Percentiles rank a stretch among this genome's conserved stretches.
These are phyloP conservation scores for Zasmidium angulare DNA, from an alignment of 2,329 filamentous ascomycete genomes.

Conservation along the genomic window DNA sequence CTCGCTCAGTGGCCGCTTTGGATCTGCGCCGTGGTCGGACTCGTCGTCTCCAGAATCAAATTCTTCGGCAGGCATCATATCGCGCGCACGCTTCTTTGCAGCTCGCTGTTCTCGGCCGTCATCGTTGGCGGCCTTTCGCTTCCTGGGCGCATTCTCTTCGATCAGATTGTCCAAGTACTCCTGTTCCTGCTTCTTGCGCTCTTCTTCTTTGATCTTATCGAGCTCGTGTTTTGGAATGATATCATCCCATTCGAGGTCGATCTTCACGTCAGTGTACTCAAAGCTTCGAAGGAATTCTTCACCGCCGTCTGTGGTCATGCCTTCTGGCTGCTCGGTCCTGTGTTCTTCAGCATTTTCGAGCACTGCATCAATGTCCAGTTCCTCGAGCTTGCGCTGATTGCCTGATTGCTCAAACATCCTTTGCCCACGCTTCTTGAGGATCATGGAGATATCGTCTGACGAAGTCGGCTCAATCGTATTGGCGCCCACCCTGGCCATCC, in stretches of 20 bases:
- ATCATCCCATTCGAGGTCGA: conserved; percentile 94
- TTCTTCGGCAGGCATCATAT: conserved; percentile 57
- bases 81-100: conserved; percentile 67
- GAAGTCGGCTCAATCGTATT: conserved; percentile 75
- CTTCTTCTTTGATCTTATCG: conserved; percentile 83
- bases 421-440: conserved; percentile 95
- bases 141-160: conserved; percentile 80
- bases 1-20: conserved; percentile 83
- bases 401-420: conserved; percentile 98
- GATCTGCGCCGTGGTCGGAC: conserved; percentile 64
- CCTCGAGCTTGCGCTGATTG: conserved; percentile 94
- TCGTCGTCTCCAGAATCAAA: conserved; percentile 56
- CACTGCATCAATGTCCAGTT: conserved; percentile 95
- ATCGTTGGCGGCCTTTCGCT: conserved; percentile 64
- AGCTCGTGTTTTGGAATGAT: conserved; percentile 95
- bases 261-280: conserved; percentile 96
- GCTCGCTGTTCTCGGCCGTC: conserved; percentile 65
- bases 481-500: conserved; percentile 65
- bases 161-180: conserved; percentile 78
- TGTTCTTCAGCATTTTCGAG: conserved; percentile 96
- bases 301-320: conserved; percentile 91
- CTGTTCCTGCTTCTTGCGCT: conserved; percentile 79
- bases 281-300: conserved; percentile 89
- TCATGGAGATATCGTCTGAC: conserved; percentile 91
- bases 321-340: conserved; percentile 91